Evolutionary conservation across 768 basidiomycete species (phyloP).

Genomic region (Trametes cubensis): DNA sequence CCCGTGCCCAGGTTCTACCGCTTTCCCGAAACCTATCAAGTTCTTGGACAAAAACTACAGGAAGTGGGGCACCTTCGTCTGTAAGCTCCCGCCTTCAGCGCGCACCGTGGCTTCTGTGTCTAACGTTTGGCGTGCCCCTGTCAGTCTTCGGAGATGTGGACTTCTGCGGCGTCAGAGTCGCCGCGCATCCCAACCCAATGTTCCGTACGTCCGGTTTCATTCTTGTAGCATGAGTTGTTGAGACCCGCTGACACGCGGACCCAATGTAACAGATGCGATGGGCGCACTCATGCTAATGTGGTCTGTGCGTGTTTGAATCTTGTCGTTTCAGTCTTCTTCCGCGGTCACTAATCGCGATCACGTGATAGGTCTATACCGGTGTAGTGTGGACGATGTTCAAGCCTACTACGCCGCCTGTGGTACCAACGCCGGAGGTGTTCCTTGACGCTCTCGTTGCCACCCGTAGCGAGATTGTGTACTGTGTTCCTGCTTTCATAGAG

Average conservation of each 20-base stretch:
- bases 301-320: conserved; percentile 4
- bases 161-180: conserved; percentile 27
- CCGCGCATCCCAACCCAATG: conserved; percentile 29
- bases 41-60: conserved; percentile 24
- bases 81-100: not conserved
- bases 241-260: not conserved
- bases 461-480: conserved; percentile 20
- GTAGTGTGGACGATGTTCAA: conserved; percentile 28
- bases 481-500: conserved; percentile 26
- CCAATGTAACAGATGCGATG: conserved; percentile 5
- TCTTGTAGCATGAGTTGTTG: not conserved
- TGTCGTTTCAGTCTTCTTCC: not conserved
- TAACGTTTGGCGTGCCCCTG: not conserved
- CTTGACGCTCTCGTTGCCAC: conserved; percentile 17
- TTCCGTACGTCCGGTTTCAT: conserved; percentile 29
- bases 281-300: conserved; percentile 19
- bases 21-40: conserved; percentile 27
- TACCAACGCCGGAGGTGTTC: conserved; percentile 27
- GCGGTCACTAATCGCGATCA: not conserved
- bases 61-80: conserved; percentile 21
- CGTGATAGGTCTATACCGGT: conserved; percentile 14
- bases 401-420: conserved; percentile 29
- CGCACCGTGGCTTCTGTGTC: not conserved
- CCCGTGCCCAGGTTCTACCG: conserved; percentile 21
- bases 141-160: conserved; percentile 26